Evolutionary conservation across 2,329 filamentous ascomycete species (phyloP).

Genomic region (Arthrocladium fulminans): DNA sequence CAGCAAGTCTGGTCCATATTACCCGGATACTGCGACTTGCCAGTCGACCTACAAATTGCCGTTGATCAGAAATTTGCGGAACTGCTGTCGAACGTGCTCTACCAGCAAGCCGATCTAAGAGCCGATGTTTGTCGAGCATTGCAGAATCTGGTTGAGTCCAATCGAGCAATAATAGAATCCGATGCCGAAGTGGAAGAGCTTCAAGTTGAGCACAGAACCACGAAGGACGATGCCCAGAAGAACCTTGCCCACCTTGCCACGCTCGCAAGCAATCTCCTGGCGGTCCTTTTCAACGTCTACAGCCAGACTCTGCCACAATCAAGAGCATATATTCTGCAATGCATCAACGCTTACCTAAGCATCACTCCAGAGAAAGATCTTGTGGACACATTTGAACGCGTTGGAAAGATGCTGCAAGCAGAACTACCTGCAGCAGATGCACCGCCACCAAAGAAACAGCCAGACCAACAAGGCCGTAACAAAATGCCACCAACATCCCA

Average conservation of each 20-base stretch:
- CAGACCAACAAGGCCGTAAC: conserved; percentile 51
- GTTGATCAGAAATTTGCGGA: conserved; percentile 89
- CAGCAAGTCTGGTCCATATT: conserved; percentile 92
- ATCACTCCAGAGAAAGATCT: conserved; percentile 72
- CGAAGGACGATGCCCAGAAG: conserved; percentile 63
- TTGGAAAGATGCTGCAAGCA: conserved; percentile 71
- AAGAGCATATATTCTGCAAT: conserved; percentile 80
- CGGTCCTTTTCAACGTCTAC: conserved; percentile 98
- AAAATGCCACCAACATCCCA: conserved; percentile 86
- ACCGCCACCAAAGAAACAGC: conserved; percentile 57
- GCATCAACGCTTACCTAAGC: conserved; percentile 89
- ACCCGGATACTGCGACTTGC: conserved; percentile 89
- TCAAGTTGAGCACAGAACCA: conserved; percentile 67
- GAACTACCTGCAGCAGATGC: conserved; percentile 54
- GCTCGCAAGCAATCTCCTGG: conserved; percentile 80
- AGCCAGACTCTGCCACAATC: conserved; percentile 91
- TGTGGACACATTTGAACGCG: conserved; percentile 77
- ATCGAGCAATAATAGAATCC: conserved; percentile 66
- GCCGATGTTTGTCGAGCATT: conserved; percentile 79
- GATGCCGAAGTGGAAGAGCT: conserved; percentile 63
- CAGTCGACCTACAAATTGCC: conserved; percentile 63
- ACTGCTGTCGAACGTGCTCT: conserved; percentile 80
- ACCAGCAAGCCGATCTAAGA: conserved; percentile 80
- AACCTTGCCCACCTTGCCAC: conserved; percentile 73
- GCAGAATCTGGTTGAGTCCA: conserved; percentile 82